These are phyloP conservation scores for Aureobasidium subglaciale DNA, from an alignment of 2,329 filamentous ascomycete species.

Conservation along the genomic window DNA sequence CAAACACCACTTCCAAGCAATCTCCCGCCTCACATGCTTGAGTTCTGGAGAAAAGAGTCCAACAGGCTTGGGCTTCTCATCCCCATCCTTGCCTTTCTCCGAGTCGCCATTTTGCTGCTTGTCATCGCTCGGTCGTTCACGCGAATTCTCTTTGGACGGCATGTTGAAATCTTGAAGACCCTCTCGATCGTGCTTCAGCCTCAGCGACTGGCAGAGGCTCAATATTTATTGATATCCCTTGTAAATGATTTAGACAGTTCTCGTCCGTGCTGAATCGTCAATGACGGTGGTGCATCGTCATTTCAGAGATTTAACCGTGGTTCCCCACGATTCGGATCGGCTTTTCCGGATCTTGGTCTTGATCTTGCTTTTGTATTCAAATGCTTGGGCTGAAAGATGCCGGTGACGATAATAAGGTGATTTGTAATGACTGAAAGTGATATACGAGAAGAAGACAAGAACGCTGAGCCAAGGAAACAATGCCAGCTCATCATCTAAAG, in stretches of 20 bases:
- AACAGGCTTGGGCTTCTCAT: constrained; percentile 28
- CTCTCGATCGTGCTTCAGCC: neutral
- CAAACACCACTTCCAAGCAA: constrained; percentile 35
- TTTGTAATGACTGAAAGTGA: no score
- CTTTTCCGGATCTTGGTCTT: neutral
- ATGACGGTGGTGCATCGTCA: constrained; percentile 3
- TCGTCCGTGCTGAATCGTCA: neutral
- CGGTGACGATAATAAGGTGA: no score
- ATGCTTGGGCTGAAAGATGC: no score
- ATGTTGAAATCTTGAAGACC: neutral
- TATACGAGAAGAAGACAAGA: no score
- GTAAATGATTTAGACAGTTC: neutral
- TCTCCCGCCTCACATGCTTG: constrained; percentile 33
- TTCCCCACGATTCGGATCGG: neutral
- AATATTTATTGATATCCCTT: constrained; percentile 7
- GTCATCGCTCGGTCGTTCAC: neutral
- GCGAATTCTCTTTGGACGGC: constrained; percentile 8
- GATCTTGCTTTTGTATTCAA: neutral
- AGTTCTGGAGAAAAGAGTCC: constrained; percentile 41
- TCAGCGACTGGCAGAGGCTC: neutral
- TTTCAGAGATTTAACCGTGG: neutral
- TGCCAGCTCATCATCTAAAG: no score
- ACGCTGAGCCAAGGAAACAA: no score
- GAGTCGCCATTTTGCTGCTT: constrained; percentile 5
- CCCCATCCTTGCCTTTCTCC: neutral